Conservation (phyloP, 176 grass and related monocot species). For the Areca catechu region DNA sequence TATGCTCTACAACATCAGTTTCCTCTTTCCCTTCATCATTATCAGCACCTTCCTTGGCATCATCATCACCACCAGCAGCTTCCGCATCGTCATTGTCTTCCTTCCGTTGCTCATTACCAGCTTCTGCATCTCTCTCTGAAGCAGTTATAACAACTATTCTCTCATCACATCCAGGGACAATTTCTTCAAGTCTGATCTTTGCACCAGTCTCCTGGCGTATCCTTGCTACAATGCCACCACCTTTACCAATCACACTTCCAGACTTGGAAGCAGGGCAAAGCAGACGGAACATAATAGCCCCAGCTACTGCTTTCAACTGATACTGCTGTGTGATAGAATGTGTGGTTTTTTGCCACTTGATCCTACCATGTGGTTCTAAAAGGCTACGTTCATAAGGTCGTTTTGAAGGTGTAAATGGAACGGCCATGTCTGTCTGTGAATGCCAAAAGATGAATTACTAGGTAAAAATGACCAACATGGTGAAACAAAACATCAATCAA, state of each 20-base stretch:
- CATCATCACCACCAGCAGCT: slow-evolving; percentile 7
- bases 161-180: slow-evolving; percentile 52
- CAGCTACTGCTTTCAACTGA: slow-evolving; percentile 32
- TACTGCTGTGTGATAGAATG: slow-evolving; percentile 21
- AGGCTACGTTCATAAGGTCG: slow-evolving; percentile 54
- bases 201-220: slow-evolving; percentile 67
- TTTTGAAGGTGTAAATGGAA: slow-evolving; percentile 48
- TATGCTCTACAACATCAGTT: slow-evolving; percentile 18
- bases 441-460: too few relatives aligned
- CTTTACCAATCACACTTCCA: slow-evolving; percentile 79
- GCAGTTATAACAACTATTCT: slow-evolving; percentile 61
- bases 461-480: too few relatives aligned
- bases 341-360: slow-evolving; percentile 71
- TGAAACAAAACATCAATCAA: too few relatives aligned
- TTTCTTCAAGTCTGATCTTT: slow-evolving; percentile 63
- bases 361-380: slow-evolving; percentile 30
- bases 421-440: slow-evolving; percentile 38
- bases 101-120: slow-evolving; percentile 19
- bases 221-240: slow-evolving; percentile 57
- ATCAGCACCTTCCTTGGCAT: slow-evolving; percentile 21
- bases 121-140: slow-evolving; percentile 29
- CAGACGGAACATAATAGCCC: slow-evolving; percentile 48
- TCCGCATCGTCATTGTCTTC: slow-evolving; percentile 14
- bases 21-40: slow-evolving; percentile 28
- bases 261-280: slow-evolving; percentile 75